phyloP scores from a whole-genome alignment of 2,329 filamentous ascomycete species.

The Thielaviopsis populi region DNA sequence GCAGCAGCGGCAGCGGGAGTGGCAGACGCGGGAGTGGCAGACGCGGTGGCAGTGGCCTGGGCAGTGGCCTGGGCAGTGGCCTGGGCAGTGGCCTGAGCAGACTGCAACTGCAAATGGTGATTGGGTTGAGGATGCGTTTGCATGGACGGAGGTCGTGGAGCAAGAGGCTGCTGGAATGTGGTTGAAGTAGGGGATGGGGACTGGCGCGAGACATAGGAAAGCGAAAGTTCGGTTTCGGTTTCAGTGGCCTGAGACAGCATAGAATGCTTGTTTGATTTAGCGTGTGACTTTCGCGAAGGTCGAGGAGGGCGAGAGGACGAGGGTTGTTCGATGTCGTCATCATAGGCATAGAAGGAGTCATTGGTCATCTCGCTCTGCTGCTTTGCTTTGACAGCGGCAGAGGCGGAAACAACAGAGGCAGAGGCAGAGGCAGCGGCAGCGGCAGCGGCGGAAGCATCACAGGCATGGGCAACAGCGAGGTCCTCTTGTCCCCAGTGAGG shows the following conservation, averaged over 20 bases:
- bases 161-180: conserved; percentile 15
- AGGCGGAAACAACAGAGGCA: not conserved
- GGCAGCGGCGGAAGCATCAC: not conserved
- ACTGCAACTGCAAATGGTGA: not conserved
- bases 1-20: not conserved
- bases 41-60: too few species aligned
- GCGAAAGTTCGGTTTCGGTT: conserved; percentile 4
- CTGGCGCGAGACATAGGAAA: conserved; percentile 5
- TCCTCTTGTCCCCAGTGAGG: conserved; percentile 12
- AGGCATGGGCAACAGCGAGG: not conserved
- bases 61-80: too few species aligned
- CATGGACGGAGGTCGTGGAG: conserved; percentile 12
- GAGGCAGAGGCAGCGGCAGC: not conserved
- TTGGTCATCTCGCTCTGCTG: conserved; percentile 15
- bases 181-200: conserved; percentile 15
- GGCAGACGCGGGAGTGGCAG: too few species aligned
- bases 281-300: not conserved
- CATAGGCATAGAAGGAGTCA: conserved; percentile 12
- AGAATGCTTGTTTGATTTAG: not conserved
- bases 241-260: conserved; percentile 5
- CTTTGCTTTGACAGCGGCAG: conserved; percentile 9
- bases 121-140: conserved; percentile 1
- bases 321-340: conserved; percentile 4
- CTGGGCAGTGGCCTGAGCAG: not conserved
- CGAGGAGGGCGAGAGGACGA: conserved; percentile 1